Evolutionary conservation across 75 land plant genomes (phyloP).

Genomic region (Picea glauca): DNA sequence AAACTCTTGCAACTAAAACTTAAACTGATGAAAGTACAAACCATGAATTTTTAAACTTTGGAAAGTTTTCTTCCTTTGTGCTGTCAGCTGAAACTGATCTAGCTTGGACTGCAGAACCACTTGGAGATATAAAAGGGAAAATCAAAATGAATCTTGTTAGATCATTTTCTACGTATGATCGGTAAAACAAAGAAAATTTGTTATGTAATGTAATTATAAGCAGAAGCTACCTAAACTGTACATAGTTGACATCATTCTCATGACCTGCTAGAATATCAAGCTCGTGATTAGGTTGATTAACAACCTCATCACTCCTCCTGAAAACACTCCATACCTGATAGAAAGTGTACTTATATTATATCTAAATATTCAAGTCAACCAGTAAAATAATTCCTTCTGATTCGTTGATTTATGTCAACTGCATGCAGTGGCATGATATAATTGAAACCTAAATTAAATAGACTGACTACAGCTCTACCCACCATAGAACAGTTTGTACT

Average conservation of each 20-base stretch:
- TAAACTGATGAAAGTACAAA: conserved; percentile 18
- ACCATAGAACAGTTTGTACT: neutral
- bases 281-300: conserved; percentile 86
- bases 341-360: conserved; percentile 7
- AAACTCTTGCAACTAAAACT: no score
- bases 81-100: conserved; percentile 47
- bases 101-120: conserved; percentile 94
- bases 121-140: conserved; percentile 22
- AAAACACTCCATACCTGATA: conserved; percentile 91
- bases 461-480: neutral
- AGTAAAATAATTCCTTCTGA: neutral
- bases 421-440: neutral
- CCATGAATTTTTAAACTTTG: conserved; percentile 91
- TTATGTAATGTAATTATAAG: neutral
- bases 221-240: conserved; percentile 81
- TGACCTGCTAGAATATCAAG: conserved; percentile 87
- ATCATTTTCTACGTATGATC: neutral
- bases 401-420: neutral
- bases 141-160: neutral
- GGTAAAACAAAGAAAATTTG: neutral
- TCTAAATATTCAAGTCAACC: neutral
- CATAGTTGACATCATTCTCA: conserved; percentile 97
- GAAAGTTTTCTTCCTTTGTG: conserved; percentile 70
- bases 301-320: conserved; percentile 60
- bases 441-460: no score